Conservation (phyloP, 257 asterid genomes). For the Plantago elongata region DNA sequence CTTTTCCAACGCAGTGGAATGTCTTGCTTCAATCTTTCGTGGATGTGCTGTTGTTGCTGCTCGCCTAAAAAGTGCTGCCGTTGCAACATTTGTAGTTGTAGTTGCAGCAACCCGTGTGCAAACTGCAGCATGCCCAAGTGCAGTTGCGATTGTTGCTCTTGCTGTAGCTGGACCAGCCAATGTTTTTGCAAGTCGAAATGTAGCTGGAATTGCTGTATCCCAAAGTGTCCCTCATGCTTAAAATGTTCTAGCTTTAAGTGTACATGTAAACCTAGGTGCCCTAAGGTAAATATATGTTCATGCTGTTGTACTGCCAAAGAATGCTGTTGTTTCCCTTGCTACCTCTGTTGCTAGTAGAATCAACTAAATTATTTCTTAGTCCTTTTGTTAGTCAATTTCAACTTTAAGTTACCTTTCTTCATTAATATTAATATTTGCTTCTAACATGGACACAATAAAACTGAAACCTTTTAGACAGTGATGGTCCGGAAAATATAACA, state of each 20-base stretch:
- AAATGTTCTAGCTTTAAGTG: constrained; percentile 31
- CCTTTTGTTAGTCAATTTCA: not conserved
- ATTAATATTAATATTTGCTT: too few relatives aligned
- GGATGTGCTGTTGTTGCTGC: constrained; percentile 31
- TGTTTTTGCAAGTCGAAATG: constrained; percentile 43
- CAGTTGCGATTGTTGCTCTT: constrained; percentile 25
- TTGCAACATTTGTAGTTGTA: constrained; percentile 6
- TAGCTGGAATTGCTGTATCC: constrained; percentile 30
- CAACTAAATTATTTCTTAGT: constrained; percentile 8
- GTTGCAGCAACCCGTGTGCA: constrained; percentile 35
- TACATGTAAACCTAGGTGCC: constrained; percentile 33
- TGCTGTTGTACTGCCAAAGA: constrained; percentile 51
- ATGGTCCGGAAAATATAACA: too few relatives aligned
- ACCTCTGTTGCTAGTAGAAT: constrained; percentile 49
- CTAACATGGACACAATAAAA: too few relatives aligned
- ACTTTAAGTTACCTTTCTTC: too few relatives aligned
- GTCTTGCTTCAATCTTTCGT: constrained; percentile 11
- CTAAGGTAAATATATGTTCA: constrained; percentile 40
- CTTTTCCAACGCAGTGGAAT: constrained; percentile 5
- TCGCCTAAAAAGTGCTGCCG: constrained; percentile 30
- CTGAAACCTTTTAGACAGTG: too few relatives aligned
- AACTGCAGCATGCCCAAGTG: constrained; percentile 45
- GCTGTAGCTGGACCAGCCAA: constrained; percentile 33
- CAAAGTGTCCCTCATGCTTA: constrained; percentile 37
- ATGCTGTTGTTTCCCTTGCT: constrained; percentile 51